Base-by-base conservation (phyloP, 176 grass and related monocot genomes). In the Puccinellia tenuiflora region DNA sequence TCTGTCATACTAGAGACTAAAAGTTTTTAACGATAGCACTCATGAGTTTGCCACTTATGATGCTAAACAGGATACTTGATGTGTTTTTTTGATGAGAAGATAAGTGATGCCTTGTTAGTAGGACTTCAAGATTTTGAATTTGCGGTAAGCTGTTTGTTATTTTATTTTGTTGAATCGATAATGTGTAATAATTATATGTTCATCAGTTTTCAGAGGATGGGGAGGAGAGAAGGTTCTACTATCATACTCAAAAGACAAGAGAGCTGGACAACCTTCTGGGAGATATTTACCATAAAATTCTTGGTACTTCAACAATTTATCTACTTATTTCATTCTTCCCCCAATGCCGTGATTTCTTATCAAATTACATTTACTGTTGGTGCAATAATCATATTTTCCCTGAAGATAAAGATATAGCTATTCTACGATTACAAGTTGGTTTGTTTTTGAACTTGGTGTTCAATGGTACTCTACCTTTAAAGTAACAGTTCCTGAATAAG, bases 211-310 rank as follows among this genome's bases (percentile, higher is more conserved):
- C 90, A 84, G 95, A 98, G 87, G 95, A 91, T 78, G 88, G 92
- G 40, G 88, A 93, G 39, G 87, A 90, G 75, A 90, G 82, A 86
- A 98, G 62, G 61, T 98, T 91, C 75, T 98, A 93, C 85, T 98
- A 98, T 88, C 95, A 93, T 88, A 98, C 95, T 71, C 86, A 89
- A 80, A 98, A 89, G 82, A 98, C 95, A 51, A 98, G 88, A 91
- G 95, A 98, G 87, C 85, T 98, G 77, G 95, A 98, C 81, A 93
- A 92, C 62, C 92, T 98, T 91, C 92, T 95, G 80, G 95, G 95
- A 79, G 95, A 98, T 86, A 95, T 98, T 84, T 98, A 95, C 80
- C 95, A 98, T 88, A 98, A 98, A 95, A 98, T 98, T 91, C 95
- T 98, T 65, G 95, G 95, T 98, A 98, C 40, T 77, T 77, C 31